These are phyloP conservation scores for Desmodesmus armatus DNA, from an alignment of 139 green algal genomes.

Conservation along the genomic window DNA sequence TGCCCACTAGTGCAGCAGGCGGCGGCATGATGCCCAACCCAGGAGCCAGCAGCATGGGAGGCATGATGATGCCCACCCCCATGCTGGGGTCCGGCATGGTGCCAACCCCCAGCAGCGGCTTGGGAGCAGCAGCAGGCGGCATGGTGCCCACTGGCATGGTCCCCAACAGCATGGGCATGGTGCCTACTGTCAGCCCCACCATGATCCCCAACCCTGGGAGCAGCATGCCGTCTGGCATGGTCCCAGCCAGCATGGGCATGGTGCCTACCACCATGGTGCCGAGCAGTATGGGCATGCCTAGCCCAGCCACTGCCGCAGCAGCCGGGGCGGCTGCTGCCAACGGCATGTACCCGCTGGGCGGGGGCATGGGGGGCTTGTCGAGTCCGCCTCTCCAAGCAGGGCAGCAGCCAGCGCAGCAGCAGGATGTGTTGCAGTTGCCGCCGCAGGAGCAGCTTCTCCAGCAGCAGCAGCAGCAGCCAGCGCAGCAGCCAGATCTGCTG, in stretches of 20 bases:
- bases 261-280: slow-evolving; percentile 41
- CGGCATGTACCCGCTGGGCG: too few species aligned
- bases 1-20: background rate
- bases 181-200: slow-evolving; percentile 6
- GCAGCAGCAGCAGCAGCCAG: slow-evolving; percentile 4
- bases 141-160: slow-evolving; percentile 4
- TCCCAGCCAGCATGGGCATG: slow-evolving; percentile 13
- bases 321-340: slow-evolving; percentile 7
- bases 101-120: slow-evolving; percentile 37
- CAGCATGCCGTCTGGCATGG: slow-evolving; percentile 36
- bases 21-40: slow-evolving; percentile 43
- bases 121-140: background rate
- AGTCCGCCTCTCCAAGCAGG: too few species aligned
- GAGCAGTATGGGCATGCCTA: slow-evolving; percentile 9
- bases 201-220: slow-evolving; percentile 50
- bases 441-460: slow-evolving; percentile 4
- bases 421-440: background rate
- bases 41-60: background rate
- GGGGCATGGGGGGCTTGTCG: slow-evolving; percentile 14
- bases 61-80: slow-evolving; percentile 14
- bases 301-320: background rate
- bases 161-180: slow-evolving; percentile 14
- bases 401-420: slow-evolving; percentile 20
- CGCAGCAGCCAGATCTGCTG: background rate
- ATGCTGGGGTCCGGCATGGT: slow-evolving; percentile 38